Evolutionary conservation across 768 basidiomycete species (phyloP), one percentile per base, ranked within the genome.

Genomic region (Amylocystis lapponica): DNA sequence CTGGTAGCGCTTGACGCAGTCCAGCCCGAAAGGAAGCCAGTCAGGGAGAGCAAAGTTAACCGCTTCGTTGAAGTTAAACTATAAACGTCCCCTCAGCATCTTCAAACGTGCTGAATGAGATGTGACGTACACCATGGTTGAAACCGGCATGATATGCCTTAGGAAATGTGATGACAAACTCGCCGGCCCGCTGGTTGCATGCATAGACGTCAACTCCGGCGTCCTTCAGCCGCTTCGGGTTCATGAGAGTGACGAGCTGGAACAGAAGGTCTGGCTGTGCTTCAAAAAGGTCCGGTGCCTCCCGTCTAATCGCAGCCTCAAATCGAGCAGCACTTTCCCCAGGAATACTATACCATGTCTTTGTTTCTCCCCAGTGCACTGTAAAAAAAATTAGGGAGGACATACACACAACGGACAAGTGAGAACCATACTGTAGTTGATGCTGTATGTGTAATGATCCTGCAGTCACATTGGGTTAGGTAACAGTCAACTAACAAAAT

Each of bases 301-400:
- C 94, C 42, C 76, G 75, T 65, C 83, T 85, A 63, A 99, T 96
- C 20, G 95, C 95, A 22, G 86, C 83, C 66, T 99, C 96, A 58
- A 99, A 97, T 62, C 90, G 90, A 52, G 89, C 90, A 21, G 94
- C 93, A 55, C 96, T 89, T 38, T 81, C 79, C n/a, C 88, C 95
- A 6, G 96, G 95, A 32, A 98, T 86, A 38, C 94, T 94, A 64
- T 99, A 99, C 96, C 96, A 99, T 0, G 95, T 99, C 72, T 99
- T 99, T 26, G 95, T 95, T 61, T 96, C 95, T 22, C 96, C 96
- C 90, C 92, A 97, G 61, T 97, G 93, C 86, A 95, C 92, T 94
- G 51, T 23, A 26, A 19, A 40, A 37, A 45, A 4, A 27, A 34
- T 52, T 12, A 52, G 43, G 22, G 29, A 8, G 46, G 20, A 20